Conservation (phyloP, 495 filamentous ascomycete genomes). For the Talaromyces liani region DNA sequence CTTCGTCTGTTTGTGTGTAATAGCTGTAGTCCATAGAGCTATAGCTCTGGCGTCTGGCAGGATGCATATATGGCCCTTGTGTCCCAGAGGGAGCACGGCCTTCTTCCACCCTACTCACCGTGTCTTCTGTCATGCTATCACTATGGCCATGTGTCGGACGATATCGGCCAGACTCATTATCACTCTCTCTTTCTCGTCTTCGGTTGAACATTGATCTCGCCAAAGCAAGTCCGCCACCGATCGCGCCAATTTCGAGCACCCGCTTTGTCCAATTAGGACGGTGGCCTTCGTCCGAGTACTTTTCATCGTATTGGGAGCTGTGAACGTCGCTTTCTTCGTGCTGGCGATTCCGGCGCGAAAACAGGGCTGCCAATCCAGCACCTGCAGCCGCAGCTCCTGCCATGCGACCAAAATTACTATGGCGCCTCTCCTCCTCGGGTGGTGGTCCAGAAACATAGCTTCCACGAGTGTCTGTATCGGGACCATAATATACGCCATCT, state of each 20-base stretch:
- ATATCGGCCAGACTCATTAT: slow-evolving; percentile 46
- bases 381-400: slow-evolving; percentile 50
- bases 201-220: slow-evolving; percentile 58
- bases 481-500: slow-evolving; percentile 37
- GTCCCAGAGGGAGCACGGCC: slow-evolving; percentile 31
- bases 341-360: slow-evolving; percentile 35
- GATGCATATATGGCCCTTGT: slow-evolving; percentile 30
- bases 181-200: slow-evolving; percentile 46
- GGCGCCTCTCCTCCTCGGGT: slow-evolving; percentile 25
- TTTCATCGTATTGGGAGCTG: slow-evolving; percentile 54
- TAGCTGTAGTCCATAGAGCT: slow-evolving; percentile 26
- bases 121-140: slow-evolving; percentile 37
- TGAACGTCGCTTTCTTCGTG: slow-evolving; percentile 35
- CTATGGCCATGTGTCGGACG: slow-evolving; percentile 34
- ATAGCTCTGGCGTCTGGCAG: slow-evolving; percentile 31
- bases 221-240: slow-evolving; percentile 57
- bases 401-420: slow-evolving; percentile 27
- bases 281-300: slow-evolving; percentile 45
- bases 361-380: slow-evolving; percentile 52
- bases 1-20: slow-evolving; percentile 34
- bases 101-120: slow-evolving; percentile 35
- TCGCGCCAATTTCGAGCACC: slow-evolving; percentile 58
- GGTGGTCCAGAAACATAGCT: slow-evolving; percentile 43
- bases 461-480: slow-evolving; percentile 41
- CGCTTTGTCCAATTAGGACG: slow-evolving; percentile 55